A percentile compares a stretch with the other conserved stretches of the same genome.
Evolutionary conservation across 2,329 filamentous ascomycete genomes (phyloP).

Genomic region (Hymenoscyphus linearis): DNA sequence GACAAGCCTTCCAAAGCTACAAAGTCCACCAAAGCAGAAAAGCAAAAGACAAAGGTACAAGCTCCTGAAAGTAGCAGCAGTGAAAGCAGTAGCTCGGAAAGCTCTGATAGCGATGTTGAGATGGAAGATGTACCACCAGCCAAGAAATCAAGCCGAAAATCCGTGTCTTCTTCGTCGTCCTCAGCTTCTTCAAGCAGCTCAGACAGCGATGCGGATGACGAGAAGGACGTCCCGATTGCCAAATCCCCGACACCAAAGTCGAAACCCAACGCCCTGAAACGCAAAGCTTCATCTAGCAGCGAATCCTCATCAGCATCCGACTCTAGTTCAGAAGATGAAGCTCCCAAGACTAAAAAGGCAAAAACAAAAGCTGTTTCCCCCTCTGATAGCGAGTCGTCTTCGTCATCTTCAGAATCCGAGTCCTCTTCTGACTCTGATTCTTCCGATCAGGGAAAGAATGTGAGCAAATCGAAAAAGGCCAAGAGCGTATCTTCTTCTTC

Average conservation of each 20-base stretch:
- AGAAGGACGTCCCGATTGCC: slow-evolving; percentile 35
- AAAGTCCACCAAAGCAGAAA: slow-evolving; percentile 28
- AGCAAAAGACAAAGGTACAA: slow-evolving; percentile 24
- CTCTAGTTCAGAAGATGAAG: slow-evolving; percentile 43
- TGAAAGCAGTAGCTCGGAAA: slow-evolving; percentile 30
- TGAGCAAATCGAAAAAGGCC: slow-evolving; percentile 7
- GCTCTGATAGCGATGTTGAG: slow-evolving; percentile 28
- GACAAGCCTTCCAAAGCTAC: slow-evolving; percentile 21
- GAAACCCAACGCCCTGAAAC: slow-evolving; percentile 45
- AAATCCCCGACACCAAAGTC: slow-evolving; percentile 26
- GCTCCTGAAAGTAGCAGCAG: slow-evolving; percentile 34
- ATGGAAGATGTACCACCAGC: slow-evolving; percentile 30
- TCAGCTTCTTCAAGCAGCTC: slow-evolving; percentile 37
- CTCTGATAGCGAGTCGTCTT: slow-evolving; percentile 28
- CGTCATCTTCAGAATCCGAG: slow-evolving; percentile 32
- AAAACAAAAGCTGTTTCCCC: slow-evolving; percentile 34
- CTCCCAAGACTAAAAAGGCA: slow-evolving; percentile 48
- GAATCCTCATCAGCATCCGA: slow-evolving; percentile 36
- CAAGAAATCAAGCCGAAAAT: slow-evolving; percentile 30
- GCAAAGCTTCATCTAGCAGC: slow-evolving; percentile 45
- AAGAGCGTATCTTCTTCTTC: slow-evolving; percentile 20
- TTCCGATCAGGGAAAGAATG: slow-evolving; percentile 9
- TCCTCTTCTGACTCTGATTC: slow-evolving; percentile 31
- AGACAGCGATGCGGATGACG: slow-evolving; percentile 47
- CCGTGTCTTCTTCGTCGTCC: slow-evolving; percentile 34